Evolutionary conservation across 192 early-diverging fungal species (phyloP), one percentile per base, ranked within the genome.

Genomic region (Dissophora globulifera): DNA sequence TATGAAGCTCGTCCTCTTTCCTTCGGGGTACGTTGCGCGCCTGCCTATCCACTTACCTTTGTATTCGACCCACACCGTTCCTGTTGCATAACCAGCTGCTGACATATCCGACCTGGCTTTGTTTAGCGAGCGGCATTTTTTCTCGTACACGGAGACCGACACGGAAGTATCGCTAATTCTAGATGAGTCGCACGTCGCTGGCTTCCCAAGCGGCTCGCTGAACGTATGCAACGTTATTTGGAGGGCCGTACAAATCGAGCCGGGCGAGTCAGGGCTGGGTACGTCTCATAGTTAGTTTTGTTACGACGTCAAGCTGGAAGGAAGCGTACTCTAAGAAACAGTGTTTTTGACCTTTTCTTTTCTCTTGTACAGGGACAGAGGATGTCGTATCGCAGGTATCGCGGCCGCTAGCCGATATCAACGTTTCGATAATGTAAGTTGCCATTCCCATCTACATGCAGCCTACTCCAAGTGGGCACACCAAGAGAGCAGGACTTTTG

Each of bases 131-230:
- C 72, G 64, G n/a, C 64, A 76, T 27, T 76, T 76, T 56, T 76
- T 76, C 57, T 76, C 72, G 16, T 76, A 76, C 40, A 67, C 72
- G 35, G 72, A 76, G 35, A 76, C 72, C 1, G 72, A 76, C 63
- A 66, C 66, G 63, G 72, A 76, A 15, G 72, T 76, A 8, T 76
- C 72, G 15, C 51, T 76, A 11, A 76, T 76, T 19, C 58, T 76
- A 4, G 63, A 76, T 51, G 58, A 76, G 29, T 52, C 57, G 26
- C 57, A 67, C 53, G 12, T 76, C 45, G 9, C 33, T 5, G 63
- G 52, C 1, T 76, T 76, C 35, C 72, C 72, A 17, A 43, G 17
- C 3, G 58, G 57, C 25, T 17, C 63, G 27, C 26, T 76, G 12
- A 67, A 67, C 45, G 53, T 67, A 5, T 76, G 58, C 52, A 59